Evolutionary conservation across 2,329 filamentous ascomycete species (phyloP).

Genomic region (Didymella segeticola): DNA sequence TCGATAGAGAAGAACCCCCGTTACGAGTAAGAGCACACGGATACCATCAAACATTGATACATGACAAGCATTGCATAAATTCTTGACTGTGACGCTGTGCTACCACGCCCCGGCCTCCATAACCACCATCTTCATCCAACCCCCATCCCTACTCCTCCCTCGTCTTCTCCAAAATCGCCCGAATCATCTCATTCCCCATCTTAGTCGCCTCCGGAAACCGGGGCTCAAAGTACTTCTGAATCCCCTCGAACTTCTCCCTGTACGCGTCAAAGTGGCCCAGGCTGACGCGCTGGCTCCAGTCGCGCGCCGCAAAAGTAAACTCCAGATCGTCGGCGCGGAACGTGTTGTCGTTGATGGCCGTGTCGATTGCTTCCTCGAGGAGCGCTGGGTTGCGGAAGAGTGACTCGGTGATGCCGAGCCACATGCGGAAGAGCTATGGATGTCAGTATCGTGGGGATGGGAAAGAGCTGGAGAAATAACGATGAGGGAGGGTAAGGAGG

Average conservation of each 20-base stretch:
- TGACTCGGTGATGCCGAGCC: conserved; percentile 96
- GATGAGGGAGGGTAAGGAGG: not conserved
- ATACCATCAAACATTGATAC: too few species aligned
- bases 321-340: conserved; percentile 97
- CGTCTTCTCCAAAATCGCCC: conserved; percentile 86
- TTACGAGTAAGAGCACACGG: too few species aligned
- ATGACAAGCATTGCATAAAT: too few species aligned
- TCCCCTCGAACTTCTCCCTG: conserved; percentile 86
- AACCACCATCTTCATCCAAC: not conserved
- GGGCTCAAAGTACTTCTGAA: conserved; percentile 90
- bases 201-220: conserved; percentile 86
- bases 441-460: not conserved
- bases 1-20: too few species aligned
- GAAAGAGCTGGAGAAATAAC: too few species aligned
- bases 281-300: conserved; percentile 92
- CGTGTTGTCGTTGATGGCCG: conserved; percentile 85
- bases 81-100: too few species aligned
- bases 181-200: conserved; percentile 96
- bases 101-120: too few species aligned
- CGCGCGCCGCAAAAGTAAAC: conserved; percentile 94
- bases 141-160: conserved; percentile 10
- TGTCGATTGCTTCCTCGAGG: conserved; percentile 83
- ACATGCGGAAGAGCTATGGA: conserved; percentile 79
- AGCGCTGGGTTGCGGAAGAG: conserved; percentile 83
- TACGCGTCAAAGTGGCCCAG: conserved; percentile 94